Evolutionary conservation across 257 asterid species (phyloP).

Genomic region (Haberlea rhodopensis): DNA sequence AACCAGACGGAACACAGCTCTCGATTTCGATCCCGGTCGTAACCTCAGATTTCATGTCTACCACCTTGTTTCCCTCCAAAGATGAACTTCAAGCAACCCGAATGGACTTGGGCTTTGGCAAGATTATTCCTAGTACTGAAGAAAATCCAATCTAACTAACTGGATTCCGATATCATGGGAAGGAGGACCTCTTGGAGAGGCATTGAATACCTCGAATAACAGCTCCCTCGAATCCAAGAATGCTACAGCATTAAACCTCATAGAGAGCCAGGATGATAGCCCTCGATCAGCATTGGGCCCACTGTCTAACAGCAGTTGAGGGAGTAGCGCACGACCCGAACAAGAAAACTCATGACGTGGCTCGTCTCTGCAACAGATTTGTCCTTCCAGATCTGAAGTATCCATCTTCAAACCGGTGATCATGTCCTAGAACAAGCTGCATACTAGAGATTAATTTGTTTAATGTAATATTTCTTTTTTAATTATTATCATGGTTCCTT

Average conservation of each 20-base stretch:
- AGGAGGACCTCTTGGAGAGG: slow-evolving; percentile 98
- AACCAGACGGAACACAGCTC: slow-evolving; percentile 57
- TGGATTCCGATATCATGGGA: slow-evolving; percentile 81
- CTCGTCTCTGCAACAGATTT: slow-evolving; percentile 43
- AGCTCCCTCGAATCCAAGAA: slow-evolving; percentile 32
- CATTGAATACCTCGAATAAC: slow-evolving; percentile 49
- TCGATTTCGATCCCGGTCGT: slow-evolving; percentile 70
- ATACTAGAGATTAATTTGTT: neutral
- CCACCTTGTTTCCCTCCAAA: slow-evolving; percentile 42
- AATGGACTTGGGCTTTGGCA: slow-evolving; percentile 68
- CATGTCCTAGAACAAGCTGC: neutral
- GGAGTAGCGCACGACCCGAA: slow-evolving; percentile 71
- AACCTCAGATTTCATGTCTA: slow-evolving; percentile 57
- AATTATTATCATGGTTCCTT: neutral
- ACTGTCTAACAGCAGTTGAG: slow-evolving; percentile 71
- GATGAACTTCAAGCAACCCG: slow-evolving; percentile 50
- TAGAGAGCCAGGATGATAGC: slow-evolving; percentile 66
- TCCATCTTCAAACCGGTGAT: slow-evolving; percentile 33
- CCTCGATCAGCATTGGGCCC: slow-evolving; percentile 53
- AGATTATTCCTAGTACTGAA: slow-evolving; percentile 15
- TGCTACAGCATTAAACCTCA: slow-evolving; percentile 48
- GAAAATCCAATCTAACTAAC: slow-evolving; percentile 35
- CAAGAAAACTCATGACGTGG: slow-evolving; percentile 44
- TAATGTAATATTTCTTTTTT: slow-evolving; percentile 12
- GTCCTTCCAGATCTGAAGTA: slow-evolving; percentile 37